These are phyloP conservation scores for Mycena rosella DNA, from an alignment of 768 basidiomycete species.

Conservation along the genomic window DNA sequence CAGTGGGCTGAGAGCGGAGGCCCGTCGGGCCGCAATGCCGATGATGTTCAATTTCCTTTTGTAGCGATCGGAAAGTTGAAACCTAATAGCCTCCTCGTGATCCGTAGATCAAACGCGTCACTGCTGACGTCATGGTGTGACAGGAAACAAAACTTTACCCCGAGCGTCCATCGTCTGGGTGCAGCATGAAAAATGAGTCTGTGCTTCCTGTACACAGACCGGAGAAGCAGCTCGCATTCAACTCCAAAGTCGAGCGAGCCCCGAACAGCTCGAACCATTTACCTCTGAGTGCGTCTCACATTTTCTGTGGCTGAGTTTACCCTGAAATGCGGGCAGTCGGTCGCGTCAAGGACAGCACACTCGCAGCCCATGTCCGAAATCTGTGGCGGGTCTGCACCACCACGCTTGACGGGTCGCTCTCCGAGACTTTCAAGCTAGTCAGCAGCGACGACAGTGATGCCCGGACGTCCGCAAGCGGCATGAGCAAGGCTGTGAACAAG, in stretches of 20 bases:
- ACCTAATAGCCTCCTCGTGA: no score
- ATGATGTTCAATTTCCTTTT: no score
- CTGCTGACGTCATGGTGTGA: no score
- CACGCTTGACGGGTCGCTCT: constrained; percentile 34
- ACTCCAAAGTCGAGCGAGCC: constrained; percentile 26
- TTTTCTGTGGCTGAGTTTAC: not conserved
- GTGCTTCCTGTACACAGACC: constrained; percentile 33
- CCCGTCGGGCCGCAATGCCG: no score
- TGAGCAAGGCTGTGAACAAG: constrained; percentile 18
- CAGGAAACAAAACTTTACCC: no score
- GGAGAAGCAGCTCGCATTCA: constrained; percentile 33
- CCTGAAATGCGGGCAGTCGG: constrained; percentile 16
- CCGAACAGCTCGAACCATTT: constrained; percentile 13
- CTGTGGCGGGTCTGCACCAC: constrained; percentile 38
- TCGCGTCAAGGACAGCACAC: constrained; percentile 19
- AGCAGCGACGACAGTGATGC: constrained; percentile 38
- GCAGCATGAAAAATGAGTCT: constrained; percentile 19
- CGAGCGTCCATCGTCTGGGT: no score
- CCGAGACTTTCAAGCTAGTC: constrained; percentile 39
- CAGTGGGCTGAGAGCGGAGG: no score
- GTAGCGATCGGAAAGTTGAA: no score
- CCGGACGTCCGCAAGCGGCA: constrained; percentile 28
- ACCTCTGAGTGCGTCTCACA: constrained; percentile 16
- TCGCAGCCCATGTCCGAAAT: not conserved
- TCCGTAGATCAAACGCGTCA: no score